Percentiles rank a stretch among this genome's conserved stretches.
Evolutionary conservation across 345 rosid genomes (phyloP).

Genomic region (Salix arbutifolia): DNA sequence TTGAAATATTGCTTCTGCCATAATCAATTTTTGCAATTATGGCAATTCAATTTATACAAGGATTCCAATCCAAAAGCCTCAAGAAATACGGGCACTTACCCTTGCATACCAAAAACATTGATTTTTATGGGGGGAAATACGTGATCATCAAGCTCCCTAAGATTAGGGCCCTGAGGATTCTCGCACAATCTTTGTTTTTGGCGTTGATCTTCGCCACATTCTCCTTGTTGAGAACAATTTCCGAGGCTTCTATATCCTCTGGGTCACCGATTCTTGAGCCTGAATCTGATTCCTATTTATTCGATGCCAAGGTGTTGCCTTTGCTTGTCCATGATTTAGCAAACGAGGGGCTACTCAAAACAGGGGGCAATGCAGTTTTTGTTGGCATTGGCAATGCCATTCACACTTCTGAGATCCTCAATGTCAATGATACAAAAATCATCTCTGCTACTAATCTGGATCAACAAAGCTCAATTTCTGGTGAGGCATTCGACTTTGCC

Average conservation of each 20-base stretch:
- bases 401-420: constrained; percentile 24
- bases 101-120: constrained; percentile 3
- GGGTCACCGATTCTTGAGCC: constrained; percentile 1
- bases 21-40: constrained; percentile 12
- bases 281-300: constrained; percentile 3
- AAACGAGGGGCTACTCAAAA: constrained; percentile 51
- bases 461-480: constrained; percentile 31
- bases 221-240: constrained; percentile 20
- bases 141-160: constrained; percentile 39
- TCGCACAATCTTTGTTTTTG: constrained; percentile 39
- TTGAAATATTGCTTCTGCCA: too few species aligned
- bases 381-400: constrained; percentile 23
- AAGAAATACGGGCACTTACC: constrained; percentile 15
- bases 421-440: constrained; percentile 29
- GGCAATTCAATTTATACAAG: constrained; percentile 37
- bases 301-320: constrained; percentile 27
- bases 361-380: constrained; percentile 43
- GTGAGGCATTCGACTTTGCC: constrained; percentile 42
- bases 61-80: constrained; percentile 32
- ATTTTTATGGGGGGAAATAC: constrained; percentile 9
- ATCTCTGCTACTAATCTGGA: constrained; percentile 40
- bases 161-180: constrained; percentile 30
- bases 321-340: constrained; percentile 45
- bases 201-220: constrained; percentile 41
- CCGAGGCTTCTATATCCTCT: constrained; percentile 9